phyloP scores from a whole-genome alignment of 768 basidiomycete species.

The Neoboletus subvelutipes region DNA sequence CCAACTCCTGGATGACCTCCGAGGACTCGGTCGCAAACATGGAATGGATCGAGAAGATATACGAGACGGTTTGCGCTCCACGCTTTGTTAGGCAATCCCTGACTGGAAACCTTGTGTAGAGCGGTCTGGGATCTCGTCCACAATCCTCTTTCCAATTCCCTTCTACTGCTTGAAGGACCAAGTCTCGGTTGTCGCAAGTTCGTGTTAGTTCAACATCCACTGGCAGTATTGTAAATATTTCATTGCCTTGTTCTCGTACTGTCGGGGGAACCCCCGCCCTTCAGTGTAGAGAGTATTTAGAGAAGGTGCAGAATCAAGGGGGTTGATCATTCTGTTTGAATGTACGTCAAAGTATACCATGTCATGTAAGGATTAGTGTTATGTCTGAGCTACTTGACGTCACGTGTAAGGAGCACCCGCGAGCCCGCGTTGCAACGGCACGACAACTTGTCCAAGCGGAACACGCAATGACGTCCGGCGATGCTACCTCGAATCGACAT shows the following conservation, averaged over 20 bases:
- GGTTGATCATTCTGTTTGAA: no score
- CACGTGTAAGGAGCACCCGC: background rate
- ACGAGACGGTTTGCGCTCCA: slow-evolving; percentile 42
- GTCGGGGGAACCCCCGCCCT: background rate
- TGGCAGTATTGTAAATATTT: background rate
- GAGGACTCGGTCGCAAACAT: slow-evolving; percentile 59
- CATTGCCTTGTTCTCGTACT: background rate
- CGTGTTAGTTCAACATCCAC: background rate
- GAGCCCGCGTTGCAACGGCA: background rate
- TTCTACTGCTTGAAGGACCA: slow-evolving; percentile 1
- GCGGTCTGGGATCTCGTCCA: slow-evolving; percentile 36
- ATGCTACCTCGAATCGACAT: background rate
- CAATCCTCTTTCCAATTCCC: slow-evolving; percentile 29
- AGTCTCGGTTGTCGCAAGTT: background rate
- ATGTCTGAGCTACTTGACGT: background rate
- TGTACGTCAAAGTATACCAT: no score
- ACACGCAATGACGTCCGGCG: slow-evolving; percentile 11
- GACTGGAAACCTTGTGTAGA: slow-evolving; percentile 19
- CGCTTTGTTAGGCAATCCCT: background rate
- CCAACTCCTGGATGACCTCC: slow-evolving; percentile 52
- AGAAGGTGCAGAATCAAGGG: background rate
- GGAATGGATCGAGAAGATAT: slow-evolving; percentile 57
- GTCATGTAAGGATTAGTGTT: background rate
- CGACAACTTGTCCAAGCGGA: background rate
- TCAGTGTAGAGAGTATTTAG: background rate